These are phyloP conservation scores for Isabelozyma pseudorhagii DNA, from an alignment of 805 yeast genomes.

Conservation along the genomic window DNA sequence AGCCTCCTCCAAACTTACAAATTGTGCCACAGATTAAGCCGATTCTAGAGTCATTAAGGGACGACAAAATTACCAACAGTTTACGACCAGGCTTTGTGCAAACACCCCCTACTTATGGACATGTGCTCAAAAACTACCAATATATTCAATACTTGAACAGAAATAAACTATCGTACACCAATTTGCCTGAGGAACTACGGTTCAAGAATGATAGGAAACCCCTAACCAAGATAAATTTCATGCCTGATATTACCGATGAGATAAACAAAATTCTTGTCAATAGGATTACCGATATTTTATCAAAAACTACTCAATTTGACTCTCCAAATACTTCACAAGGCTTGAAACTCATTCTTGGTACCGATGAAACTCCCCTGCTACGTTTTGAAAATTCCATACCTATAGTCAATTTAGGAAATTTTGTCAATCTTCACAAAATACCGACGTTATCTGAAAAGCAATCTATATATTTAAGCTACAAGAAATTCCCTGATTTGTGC, in stretches of 20 bases:
- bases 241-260: not conserved
- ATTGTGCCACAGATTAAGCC: not conserved
- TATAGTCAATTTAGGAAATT: not conserved
- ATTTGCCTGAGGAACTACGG: not conserved
- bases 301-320: not conserved
- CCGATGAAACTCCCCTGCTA: not conserved
- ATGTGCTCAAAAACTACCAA: conserved; percentile 3
- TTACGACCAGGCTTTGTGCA: not conserved
- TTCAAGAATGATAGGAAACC: not conserved
- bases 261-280: not conserved
- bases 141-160: conserved; percentile 8
- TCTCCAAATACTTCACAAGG: not conserved
- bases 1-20: not conserved
- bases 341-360: not conserved
- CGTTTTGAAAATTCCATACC: not conserved
- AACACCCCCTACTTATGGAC: conserved; percentile 6
- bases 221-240: not conserved
- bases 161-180: not conserved
- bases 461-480: not conserved
- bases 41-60: not conserved
- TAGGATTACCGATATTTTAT: not conserved
- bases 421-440: not conserved
- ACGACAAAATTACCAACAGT: not conserved
- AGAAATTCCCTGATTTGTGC: not conserved
- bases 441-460: not conserved